phyloP scores from a whole-genome alignment of 768 basidiomycete species.

The Coprinellus aureogranulatus region DNA sequence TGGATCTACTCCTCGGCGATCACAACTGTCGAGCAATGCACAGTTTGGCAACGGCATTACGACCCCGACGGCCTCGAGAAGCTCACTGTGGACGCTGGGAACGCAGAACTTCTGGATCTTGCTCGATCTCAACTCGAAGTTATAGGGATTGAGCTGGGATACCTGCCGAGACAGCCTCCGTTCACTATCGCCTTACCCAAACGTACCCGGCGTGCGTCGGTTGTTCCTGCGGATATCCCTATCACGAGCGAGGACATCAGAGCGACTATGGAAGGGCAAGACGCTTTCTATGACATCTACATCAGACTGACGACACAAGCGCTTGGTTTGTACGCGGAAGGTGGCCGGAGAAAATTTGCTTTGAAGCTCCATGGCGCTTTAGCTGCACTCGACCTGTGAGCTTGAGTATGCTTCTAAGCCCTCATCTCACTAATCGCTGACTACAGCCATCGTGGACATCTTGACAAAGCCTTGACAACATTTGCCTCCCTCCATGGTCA shows the following conservation, averaged over 20 bases:
- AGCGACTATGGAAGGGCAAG: constrained; percentile 50
- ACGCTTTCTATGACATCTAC: constrained; percentile 78
- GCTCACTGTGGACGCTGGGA: constrained; percentile 63
- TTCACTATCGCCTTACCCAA: constrained; percentile 52
- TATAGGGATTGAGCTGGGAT: constrained; percentile 70
- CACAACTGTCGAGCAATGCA: constrained; percentile 77
- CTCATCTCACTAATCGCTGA: background rate
- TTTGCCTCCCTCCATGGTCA: constrained; percentile 83
- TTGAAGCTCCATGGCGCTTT: constrained; percentile 81
- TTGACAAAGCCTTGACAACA: constrained; percentile 61
- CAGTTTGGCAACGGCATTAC: constrained; percentile 59
- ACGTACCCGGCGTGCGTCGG: background rate
- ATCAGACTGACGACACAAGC: constrained; percentile 71
- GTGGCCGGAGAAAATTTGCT: constrained; percentile 83
- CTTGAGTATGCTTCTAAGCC: constrained; percentile 11
- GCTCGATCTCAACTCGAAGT: constrained; percentile 88
- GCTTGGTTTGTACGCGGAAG: constrained; percentile 79
- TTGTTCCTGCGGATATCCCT: constrained; percentile 26
- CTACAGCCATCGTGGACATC: constrained; percentile 63
- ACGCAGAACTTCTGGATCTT: constrained; percentile 89
- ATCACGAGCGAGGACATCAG: constrained; percentile 63
- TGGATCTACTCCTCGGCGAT: constrained; percentile 93
- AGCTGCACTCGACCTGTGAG: constrained; percentile 88
- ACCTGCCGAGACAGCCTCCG: constrained; percentile 70
- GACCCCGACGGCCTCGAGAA: constrained; percentile 47